Percentiles rank a stretch among this genome's conserved stretches.
Conservation (phyloP, 768 basidiomycete genomes). For the Piloderma croceum region DNA sequence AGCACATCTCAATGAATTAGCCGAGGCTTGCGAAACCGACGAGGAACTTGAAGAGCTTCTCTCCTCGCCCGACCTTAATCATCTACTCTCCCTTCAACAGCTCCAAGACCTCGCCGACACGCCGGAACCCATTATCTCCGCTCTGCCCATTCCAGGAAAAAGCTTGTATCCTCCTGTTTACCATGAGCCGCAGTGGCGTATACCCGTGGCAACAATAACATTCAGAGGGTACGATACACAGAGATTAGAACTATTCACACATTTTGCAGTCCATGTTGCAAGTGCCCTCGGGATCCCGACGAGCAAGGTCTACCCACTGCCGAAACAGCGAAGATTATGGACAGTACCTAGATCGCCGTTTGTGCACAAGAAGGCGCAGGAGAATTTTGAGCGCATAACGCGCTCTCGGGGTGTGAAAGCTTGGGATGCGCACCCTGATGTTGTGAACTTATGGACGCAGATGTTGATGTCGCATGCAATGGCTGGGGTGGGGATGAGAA, state of each 20-base stretch:
- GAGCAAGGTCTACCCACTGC: slow-evolving; percentile 58
- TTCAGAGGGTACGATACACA: slow-evolving; percentile 69
- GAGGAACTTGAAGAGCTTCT: too few relatives aligned
- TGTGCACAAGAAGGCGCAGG: slow-evolving; percentile 88
- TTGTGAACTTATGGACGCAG: slow-evolving; percentile 73
- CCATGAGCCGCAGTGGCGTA: slow-evolving; percentile 56
- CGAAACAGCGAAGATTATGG: slow-evolving; percentile 73
- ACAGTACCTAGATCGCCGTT: slow-evolving; percentile 86
- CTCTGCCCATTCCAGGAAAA: too few relatives aligned
- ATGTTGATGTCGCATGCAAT: slow-evolving; percentile 74
- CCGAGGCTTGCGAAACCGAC: too few relatives aligned
- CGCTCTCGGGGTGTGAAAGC: slow-evolving; percentile 87
- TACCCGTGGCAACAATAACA: slow-evolving; percentile 79
- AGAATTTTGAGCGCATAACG: slow-evolving; percentile 86
- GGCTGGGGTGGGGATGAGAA: slow-evolving; percentile 83
- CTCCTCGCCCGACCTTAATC: too few relatives aligned
- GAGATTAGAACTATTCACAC: slow-evolving; percentile 72
- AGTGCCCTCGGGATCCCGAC: slow-evolving; percentile 78
- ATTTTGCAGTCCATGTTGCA: slow-evolving; percentile 82
- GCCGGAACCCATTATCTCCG: too few relatives aligned
- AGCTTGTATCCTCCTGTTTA: slow-evolving; percentile 46
- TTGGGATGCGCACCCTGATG: slow-evolving; percentile 78
- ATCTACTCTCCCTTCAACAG: too few relatives aligned
- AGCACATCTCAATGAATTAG: too few relatives aligned
- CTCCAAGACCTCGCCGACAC: too few relatives aligned